Conservation (phyloP, 441 rosid genomes). For the Croton laevigatus region DNA sequence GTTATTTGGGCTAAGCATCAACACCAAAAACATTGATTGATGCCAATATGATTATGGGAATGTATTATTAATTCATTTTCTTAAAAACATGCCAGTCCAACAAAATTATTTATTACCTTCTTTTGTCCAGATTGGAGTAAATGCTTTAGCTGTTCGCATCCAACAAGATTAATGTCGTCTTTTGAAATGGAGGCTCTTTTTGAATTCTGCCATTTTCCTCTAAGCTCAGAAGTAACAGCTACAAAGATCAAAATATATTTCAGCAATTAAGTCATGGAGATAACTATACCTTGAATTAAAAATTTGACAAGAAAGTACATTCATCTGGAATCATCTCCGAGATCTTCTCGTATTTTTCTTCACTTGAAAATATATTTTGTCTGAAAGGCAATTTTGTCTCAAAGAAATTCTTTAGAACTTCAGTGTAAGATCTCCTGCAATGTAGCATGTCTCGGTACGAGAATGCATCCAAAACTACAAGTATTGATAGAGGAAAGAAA, state of each 20-base stretch:
- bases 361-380: conserved; percentile 62
- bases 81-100: not conserved
- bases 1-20: not conserved
- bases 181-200: conserved; percentile 54
- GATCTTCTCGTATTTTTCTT: conserved; percentile 86
- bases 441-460: conserved; percentile 17
- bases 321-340: conserved; percentile 86
- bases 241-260: conserved; percentile 16
- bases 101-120: conserved; percentile 43
- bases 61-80: not conserved
- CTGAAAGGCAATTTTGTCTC: conserved; percentile 64
- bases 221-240: conserved; percentile 83
- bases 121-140: conserved; percentile 64
- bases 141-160: conserved; percentile 84
- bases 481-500: not conserved
- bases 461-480: conserved; percentile 8
- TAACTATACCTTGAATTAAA: conserved; percentile 2
- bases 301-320: conserved; percentile 37
- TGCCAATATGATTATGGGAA: not conserved
- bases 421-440: conserved; percentile 84
- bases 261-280: conserved; percentile 9
- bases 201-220: conserved; percentile 74
- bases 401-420: conserved; percentile 65
- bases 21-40: not conserved
- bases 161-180: conserved; percentile 57